Percentiles rank a stretch among this genome's conserved stretches.
Conservation (phyloP, 1,139 yeast species). For the Protomyces macrosporus region DNA sequence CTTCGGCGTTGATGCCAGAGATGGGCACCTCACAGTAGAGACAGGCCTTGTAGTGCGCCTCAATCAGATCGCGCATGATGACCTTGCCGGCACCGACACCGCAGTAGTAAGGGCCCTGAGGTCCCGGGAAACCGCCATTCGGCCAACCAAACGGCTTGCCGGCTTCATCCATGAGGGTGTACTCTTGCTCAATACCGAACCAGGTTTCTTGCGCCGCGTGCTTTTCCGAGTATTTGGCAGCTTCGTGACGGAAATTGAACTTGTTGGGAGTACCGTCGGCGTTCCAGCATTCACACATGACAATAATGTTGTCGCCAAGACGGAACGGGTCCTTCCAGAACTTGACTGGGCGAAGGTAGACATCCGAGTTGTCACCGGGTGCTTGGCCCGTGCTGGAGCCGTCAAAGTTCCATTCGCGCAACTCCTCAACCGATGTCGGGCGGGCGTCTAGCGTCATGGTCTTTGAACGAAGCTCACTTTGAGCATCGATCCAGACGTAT, state of each 20-base stretch:
- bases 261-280: constrained; percentile 98
- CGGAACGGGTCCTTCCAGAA: constrained; percentile 95
- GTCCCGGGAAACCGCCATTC: constrained; percentile 99
- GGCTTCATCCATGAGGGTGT: constrained; percentile 86
- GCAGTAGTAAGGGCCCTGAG: constrained; percentile 99
- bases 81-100: constrained; percentile 99
- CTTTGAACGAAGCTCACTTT: constrained; percentile 88
- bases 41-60: constrained; percentile 99
- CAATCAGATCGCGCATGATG: constrained; percentile 94
- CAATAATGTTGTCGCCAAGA: constrained; percentile 93
- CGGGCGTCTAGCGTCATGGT: constrained; percentile 72
- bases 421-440: constrained; percentile 70
- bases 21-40: constrained; percentile 82
- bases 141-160: constrained; percentile 98
- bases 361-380: constrained; percentile 95
- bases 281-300: constrained; percentile 94
- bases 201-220: constrained; percentile 80
- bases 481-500: constrained; percentile 95
- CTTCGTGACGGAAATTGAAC: constrained; percentile 96
- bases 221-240: constrained; percentile 91
- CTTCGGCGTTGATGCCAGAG: constrained; percentile 98
- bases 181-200: constrained; percentile 99
- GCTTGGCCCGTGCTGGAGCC: constrained; percentile 99
- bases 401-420: constrained; percentile 99
- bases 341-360: constrained; percentile 89